These are phyloP conservation scores for Cladophialophora immunda DNA, from an alignment of 2,329 filamentous ascomycete genomes.

Conservation along the genomic window DNA sequence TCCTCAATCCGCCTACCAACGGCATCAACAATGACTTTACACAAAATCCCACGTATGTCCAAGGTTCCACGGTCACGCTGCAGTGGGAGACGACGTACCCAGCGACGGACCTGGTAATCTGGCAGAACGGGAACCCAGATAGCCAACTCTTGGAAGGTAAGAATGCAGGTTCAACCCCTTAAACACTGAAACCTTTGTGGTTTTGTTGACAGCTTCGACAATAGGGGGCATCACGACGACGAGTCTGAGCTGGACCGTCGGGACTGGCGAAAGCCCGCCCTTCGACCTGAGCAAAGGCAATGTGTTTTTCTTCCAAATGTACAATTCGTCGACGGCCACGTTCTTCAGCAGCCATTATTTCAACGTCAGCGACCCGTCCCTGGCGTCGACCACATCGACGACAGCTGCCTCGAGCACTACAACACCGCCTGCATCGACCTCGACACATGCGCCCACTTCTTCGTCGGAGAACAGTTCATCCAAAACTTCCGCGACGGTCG, in stretches of 20 bases:
- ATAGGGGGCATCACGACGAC: not conserved
- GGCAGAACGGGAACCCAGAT: not conserved
- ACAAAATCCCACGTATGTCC: conserved; percentile 1
- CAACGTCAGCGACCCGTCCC: conserved; percentile 4
- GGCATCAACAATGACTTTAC: not conserved
- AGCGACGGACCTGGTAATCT: not conserved
- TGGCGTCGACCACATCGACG: not conserved
- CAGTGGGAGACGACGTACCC: conserved; percentile 4
- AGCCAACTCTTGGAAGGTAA: not conserved
- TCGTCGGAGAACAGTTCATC: not conserved
- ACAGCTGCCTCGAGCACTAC: not conserved
- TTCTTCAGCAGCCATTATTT: conserved; percentile 6
- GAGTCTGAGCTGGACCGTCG: not conserved
- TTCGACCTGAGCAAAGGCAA: not conserved
- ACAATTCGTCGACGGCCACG: not conserved
- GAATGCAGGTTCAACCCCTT: not conserved
- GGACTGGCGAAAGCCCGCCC: not conserved
- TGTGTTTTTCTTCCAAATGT: conserved; percentile 5
- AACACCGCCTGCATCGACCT: not conserved
- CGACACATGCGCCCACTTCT: not conserved
- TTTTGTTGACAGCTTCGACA: not conserved
- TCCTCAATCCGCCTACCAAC: not conserved
- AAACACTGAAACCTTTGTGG: not conserved
- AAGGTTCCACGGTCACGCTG: not conserved
- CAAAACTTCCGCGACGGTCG: not conserved